Evolutionary conservation across 192 early-diverging fungal species (phyloP).

Genomic region (Coemansia umbellata): DNA sequence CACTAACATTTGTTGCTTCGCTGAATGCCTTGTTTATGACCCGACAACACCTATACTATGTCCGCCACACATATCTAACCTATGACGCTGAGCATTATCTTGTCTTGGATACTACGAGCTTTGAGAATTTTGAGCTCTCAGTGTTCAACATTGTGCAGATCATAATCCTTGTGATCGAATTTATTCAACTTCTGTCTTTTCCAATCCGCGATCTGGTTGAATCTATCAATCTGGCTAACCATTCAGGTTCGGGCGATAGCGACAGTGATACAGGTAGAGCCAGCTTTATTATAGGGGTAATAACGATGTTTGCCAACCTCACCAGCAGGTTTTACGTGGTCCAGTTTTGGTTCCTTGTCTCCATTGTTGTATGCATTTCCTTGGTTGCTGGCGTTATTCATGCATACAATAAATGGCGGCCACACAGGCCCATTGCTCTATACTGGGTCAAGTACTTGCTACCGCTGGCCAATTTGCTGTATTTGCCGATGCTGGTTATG

Average conservation of each 20-base stretch:
- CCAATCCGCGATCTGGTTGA: conserved; percentile 69
- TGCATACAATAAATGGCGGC: conserved; percentile 34
- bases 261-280: conserved; percentile 16
- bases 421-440: conserved; percentile 34
- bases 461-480: conserved; percentile 52
- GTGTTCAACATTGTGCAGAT: conserved; percentile 72
- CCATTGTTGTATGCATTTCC: conserved; percentile 32
- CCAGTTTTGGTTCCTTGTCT: conserved; percentile 50
- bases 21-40: conserved; percentile 52
- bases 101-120: conserved; percentile 44
- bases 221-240: conserved; percentile 30
- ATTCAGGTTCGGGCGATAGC: conserved; percentile 1
- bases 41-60: conserved; percentile 53
- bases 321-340: conserved; percentile 48
- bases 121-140: conserved; percentile 38
- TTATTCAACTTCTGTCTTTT: conserved; percentile 75
- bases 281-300: conserved; percentile 45
- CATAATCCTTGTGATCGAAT: conserved; percentile 66
- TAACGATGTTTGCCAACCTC: conserved; percentile 50
- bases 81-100: conserved; percentile 48
- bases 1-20: conserved; percentile 36
- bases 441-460: conserved; percentile 54
- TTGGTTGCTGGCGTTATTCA: conserved; percentile 32
- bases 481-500: conserved; percentile 55
- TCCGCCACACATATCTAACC: conserved; percentile 39